Evolutionary conservation across 768 basidiomycete genomes (phyloP).

Genomic region (Podaxis sp.): DNA sequence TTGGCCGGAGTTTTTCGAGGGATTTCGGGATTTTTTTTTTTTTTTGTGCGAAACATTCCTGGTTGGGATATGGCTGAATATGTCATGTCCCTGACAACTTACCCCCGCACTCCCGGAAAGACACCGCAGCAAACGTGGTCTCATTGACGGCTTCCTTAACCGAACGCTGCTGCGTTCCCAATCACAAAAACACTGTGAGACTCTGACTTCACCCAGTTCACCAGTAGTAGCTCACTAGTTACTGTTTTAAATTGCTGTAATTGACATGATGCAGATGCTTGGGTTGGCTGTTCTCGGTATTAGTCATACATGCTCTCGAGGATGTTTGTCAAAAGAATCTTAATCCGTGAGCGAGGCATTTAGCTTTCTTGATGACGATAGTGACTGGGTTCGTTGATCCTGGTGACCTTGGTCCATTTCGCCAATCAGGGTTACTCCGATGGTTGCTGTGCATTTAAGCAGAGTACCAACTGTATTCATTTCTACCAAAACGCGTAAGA

Average conservation of each 20-base stretch:
- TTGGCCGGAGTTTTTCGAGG: neutral
- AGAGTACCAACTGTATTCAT: neutral
- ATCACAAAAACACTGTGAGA: neutral
- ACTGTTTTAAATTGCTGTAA: neutral
- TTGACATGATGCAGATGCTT: neutral
- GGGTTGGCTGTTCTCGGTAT: neutral
- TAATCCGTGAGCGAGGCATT: neutral
- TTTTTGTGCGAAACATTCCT: neutral
- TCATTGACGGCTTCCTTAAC: neutral
- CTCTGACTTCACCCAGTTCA: neutral
- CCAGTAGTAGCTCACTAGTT: neutral
- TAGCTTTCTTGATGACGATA: neutral
- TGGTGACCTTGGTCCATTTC: neutral
- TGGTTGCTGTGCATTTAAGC: neutral
- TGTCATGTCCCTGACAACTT: neutral
- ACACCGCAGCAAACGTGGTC: neutral
- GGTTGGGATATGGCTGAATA: neutral
- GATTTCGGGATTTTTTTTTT: neutral
- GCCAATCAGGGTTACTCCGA: neutral
- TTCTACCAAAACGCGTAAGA: neutral
- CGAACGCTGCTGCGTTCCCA: neutral
- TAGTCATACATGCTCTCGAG: neutral
- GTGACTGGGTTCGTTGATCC: neutral
- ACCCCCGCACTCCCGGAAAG: neutral
- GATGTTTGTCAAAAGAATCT: neutral